Conservation (phyloP, 148 eudicot species). For the Chenopodium formosanum region DNA sequence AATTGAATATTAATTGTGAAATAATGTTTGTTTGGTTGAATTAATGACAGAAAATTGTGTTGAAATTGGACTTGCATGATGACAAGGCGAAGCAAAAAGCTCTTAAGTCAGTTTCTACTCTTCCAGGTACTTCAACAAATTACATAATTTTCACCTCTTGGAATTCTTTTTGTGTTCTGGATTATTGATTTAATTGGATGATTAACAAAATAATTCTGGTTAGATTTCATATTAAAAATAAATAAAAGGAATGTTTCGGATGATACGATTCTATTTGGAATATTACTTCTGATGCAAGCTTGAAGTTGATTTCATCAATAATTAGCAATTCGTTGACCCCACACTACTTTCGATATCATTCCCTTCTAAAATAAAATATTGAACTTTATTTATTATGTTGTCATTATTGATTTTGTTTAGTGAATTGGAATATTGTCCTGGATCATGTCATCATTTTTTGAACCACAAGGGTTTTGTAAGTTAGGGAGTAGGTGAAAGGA, state of each 20-base stretch:
- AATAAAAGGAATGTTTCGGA: background rate
- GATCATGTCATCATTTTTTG: background rate
- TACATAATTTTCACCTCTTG: background rate
- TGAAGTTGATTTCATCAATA: constrained; percentile 15
- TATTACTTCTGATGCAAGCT: constrained; percentile 11
- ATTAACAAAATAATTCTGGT: background rate
- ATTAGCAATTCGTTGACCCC: background rate
- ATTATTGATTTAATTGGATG: background rate
- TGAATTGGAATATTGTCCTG: background rate
- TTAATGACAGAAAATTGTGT: constrained; percentile 57
- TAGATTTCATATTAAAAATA: background rate
- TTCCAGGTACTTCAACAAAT: constrained; percentile 47
- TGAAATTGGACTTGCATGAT: constrained; percentile 70
- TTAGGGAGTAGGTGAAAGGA: too few relatives aligned
- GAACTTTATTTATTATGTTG: too few relatives aligned
- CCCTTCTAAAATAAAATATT: background rate
- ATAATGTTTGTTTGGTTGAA: background rate
- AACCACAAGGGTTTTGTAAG: background rate
- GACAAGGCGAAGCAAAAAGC: constrained; percentile 76
- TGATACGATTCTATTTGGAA: background rate
- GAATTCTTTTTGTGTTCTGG: background rate
- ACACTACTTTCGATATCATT: background rate
- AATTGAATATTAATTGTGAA: background rate
- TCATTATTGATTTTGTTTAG: too few relatives aligned
- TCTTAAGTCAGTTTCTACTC: constrained; percentile 64